Evolutionary conservation across 169 alveolate species (phyloP).

Genomic region (Toxoplasma gondii): DNA sequence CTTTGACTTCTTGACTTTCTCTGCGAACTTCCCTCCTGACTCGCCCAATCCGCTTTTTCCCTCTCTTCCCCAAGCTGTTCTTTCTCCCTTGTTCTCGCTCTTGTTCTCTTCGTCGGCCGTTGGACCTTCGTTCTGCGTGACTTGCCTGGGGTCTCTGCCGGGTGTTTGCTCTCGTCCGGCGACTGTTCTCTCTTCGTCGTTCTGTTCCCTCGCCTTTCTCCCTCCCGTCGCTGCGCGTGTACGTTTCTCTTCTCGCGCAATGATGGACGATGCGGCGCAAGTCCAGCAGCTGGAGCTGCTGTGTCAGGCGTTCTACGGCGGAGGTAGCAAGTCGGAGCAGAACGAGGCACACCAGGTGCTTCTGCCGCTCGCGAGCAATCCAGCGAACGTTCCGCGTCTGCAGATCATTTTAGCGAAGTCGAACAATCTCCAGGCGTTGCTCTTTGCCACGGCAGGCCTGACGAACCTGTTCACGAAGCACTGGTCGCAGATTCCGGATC

Average conservation of each 20-base stretch:
- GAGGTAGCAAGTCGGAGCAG: slow-evolving; percentile 76
- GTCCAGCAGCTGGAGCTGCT: slow-evolving; percentile 74
- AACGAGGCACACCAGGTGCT: slow-evolving; percentile 91
- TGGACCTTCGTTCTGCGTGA: neutral
- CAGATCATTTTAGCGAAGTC: slow-evolving; percentile 79
- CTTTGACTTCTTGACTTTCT: no score
- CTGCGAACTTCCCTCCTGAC: no score
- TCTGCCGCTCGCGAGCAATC: slow-evolving; percentile 85
- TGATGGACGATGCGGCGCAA: slow-evolving; percentile 46
- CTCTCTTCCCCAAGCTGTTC: no score
- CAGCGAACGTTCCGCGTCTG: slow-evolving; percentile 73
- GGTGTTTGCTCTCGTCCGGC: neutral
- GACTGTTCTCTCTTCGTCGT: neutral
- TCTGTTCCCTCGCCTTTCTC: neutral
- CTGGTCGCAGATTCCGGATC: slow-evolving; percentile 89
- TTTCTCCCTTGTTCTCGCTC: no score
- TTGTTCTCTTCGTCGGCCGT: neutral
- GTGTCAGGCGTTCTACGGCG: slow-evolving; percentile 73
- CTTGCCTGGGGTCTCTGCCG: neutral
- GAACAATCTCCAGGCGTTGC: slow-evolving; percentile 77
- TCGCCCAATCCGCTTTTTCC: no score
- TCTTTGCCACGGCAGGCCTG: slow-evolving; percentile 79
- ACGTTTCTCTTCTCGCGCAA: neutral
- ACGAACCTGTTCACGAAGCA: slow-evolving; percentile 77
- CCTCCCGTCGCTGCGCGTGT: neutral